Evolutionary conservation across 805 yeast species (phyloP).

Genomic region (Diddensiella caesifluorescens): DNA sequence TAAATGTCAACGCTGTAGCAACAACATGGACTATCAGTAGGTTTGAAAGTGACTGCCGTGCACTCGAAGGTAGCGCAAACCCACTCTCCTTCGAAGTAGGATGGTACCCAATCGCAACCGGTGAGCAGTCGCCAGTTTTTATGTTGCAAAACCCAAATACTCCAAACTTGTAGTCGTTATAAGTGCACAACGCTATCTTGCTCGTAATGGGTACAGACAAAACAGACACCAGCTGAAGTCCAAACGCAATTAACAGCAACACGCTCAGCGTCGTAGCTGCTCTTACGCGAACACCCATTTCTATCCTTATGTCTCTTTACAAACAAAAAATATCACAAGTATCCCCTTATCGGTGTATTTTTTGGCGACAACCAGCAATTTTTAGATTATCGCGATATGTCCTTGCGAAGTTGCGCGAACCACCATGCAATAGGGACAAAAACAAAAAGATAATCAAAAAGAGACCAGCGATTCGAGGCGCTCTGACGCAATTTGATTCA

Average conservation of each 20-base stretch:
- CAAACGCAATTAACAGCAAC: constrained; percentile 46
- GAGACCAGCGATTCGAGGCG: no score
- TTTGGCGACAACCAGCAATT: no score
- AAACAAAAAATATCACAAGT: no score
- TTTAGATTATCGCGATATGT: no score
- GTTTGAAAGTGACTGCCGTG: constrained; percentile 53
- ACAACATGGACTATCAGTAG: constrained; percentile 64
- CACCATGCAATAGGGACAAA: no score
- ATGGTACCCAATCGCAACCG: constrained; percentile 41
- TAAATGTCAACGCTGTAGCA: constrained; percentile 49
- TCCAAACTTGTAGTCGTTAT: constrained; percentile 51
- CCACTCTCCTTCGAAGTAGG: constrained; percentile 31
- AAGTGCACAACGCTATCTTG: constrained; percentile 45
- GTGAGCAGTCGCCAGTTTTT: constrained; percentile 36
- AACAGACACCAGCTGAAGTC: constrained; percentile 54
- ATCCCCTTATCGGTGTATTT: no score
- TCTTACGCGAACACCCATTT: constrained; percentile 25
- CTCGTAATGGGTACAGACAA: constrained; percentile 56
- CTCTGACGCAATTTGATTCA: no score
- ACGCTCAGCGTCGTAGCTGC: constrained; percentile 35
- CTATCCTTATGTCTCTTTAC: no score
- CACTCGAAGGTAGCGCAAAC: constrained; percentile 52
- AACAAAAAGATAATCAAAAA: no score
- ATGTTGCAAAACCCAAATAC: constrained; percentile 61
- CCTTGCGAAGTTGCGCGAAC: no score